A percentile compares a stretch with the other conserved stretches of the same genome.
phyloP scores from a whole-genome alignment of 78 protist genomes.

The Dictyostelium intermedium region DNA sequence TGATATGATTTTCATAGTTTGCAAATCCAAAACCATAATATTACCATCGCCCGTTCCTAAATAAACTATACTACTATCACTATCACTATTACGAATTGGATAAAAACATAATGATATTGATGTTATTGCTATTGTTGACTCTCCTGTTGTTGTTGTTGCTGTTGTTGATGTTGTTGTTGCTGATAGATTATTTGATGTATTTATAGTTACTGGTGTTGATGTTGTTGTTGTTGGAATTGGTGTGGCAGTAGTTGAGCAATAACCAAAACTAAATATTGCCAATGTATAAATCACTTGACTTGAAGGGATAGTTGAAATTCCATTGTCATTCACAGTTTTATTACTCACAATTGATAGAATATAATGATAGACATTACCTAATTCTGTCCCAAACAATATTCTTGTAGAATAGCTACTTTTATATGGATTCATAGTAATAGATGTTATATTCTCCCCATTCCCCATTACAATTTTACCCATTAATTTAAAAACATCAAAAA shows the following conservation, averaged over 20 bases:
- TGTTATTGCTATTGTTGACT: neutral
- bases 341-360: constrained; percentile 6
- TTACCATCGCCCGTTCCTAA: neutral
- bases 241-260: neutral
- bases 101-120: constrained; percentile 5
- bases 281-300: neutral
- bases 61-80: neutral
- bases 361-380: constrained; percentile 18
- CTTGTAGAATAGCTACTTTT: neutral
- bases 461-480: constrained; percentile 18
- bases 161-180: neutral
- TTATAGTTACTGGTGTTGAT: neutral
- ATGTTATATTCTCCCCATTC: neutral
- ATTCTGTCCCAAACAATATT: neutral
- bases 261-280: neutral
- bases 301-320: neutral
- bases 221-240: neutral
- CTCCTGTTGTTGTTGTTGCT: neutral
- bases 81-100: constrained; percentile 18
- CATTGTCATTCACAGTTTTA: neutral
- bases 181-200: neutral
- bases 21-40: neutral
- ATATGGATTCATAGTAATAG: constrained; percentile 7
- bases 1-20: neutral
- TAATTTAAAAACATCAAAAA: constrained; percentile 4